Evolutionary conservation across 2,329 filamentous ascomycete species (phyloP).

Genomic region (Fusarium nisikadoi): DNA sequence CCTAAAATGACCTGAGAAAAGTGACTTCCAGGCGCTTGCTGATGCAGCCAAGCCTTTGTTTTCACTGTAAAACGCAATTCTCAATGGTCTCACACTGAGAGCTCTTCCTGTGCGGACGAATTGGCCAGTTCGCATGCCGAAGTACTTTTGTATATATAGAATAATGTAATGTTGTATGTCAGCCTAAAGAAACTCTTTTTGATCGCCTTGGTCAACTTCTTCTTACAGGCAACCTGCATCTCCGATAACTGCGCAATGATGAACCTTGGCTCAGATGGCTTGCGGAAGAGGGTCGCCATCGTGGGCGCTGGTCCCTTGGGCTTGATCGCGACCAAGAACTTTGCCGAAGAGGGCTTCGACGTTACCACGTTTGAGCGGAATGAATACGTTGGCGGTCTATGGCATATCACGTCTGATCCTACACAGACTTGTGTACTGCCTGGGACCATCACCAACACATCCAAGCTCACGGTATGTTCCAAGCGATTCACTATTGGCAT

Average conservation of each 20-base stretch:
- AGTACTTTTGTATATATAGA: neutral
- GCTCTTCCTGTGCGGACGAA: neutral
- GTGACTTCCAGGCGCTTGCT: neutral
- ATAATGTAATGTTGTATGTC: neutral
- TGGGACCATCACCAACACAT: rapidly evolving
- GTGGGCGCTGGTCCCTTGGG: neutral
- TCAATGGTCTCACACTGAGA: neutral
- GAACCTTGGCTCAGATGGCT: neutral
- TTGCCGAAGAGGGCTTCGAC: conserved; percentile 3
- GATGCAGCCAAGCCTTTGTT: neutral
- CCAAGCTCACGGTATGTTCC: neutral
- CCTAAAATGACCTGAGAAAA: neutral
- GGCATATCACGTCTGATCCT: neutral
- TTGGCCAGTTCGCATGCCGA: neutral
- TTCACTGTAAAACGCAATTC: rapidly evolving
- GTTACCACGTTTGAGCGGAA: neutral
- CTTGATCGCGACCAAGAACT: neutral
- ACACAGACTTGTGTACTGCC: neutral
- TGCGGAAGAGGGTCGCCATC: neutral
- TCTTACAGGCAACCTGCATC: too few relatives aligned
- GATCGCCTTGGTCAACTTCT: neutral
- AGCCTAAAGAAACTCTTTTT: neutral
- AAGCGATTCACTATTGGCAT: rapidly evolving
- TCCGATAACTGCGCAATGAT: neutral
- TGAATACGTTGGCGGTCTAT: conserved; percentile 1